These are phyloP conservation scores for Dioszegia aurantiaca DNA, from an alignment of 768 basidiomycete species.

Conservation along the genomic window DNA sequence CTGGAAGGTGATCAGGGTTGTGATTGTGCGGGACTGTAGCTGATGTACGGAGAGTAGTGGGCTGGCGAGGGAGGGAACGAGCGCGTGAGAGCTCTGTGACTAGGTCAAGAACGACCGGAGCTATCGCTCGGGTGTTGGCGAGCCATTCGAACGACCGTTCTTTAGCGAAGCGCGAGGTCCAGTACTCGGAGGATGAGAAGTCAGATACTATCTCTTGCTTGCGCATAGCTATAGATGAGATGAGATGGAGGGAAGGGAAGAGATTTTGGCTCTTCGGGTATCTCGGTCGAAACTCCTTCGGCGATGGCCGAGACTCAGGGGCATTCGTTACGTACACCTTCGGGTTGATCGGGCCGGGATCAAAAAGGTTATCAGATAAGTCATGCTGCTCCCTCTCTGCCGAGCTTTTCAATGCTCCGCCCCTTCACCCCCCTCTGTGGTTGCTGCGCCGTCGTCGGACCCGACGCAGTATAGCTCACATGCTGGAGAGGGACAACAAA, in stretches of 20 bases:
- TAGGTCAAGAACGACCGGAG: slow-evolving; percentile 23
- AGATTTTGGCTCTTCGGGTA: not conserved
- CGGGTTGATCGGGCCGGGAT: slow-evolving; percentile 4
- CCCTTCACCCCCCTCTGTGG: too few species aligned
- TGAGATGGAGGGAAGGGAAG: not conserved
- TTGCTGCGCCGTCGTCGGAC: too few species aligned
- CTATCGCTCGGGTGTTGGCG: slow-evolving; percentile 8
- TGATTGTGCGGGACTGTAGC: not conserved
- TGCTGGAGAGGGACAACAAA: too few species aligned
- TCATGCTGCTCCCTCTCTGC: not conserved
- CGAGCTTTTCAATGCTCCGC: too few species aligned
- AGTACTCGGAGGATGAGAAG: slow-evolving; percentile 38
- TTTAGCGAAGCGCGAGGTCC: slow-evolving; percentile 31
- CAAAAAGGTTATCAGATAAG: not conserved
- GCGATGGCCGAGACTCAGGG: not conserved
- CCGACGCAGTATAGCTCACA: too few species aligned
- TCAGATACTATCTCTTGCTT: slow-evolving; percentile 22
- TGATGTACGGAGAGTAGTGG: not conserved
- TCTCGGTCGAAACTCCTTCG: not conserved
- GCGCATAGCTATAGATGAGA: too few species aligned
- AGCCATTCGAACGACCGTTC: slow-evolving; percentile 43
- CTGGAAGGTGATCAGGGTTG: not conserved
- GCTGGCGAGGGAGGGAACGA: not conserved
- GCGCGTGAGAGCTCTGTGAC: slow-evolving; percentile 3
- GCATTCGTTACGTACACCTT: not conserved